Base-by-base conservation (phyloP, 768 basidiomycete genomes). In the Rhizopogon vinicolor region DNA sequence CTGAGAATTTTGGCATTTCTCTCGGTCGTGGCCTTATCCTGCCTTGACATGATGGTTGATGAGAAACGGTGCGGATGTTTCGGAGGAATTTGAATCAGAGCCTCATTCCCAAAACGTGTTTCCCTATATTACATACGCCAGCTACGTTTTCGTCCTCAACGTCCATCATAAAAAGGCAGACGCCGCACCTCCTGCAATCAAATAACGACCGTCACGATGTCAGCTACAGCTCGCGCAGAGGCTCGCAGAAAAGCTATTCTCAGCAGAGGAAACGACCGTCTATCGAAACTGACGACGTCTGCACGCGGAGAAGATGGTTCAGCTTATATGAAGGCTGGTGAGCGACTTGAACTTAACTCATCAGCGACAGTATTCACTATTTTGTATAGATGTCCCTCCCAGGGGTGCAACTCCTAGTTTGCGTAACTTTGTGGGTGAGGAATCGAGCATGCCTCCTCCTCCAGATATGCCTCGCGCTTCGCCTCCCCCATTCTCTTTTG, bases 11-110 rank as follows among this genome's bases (percentile, higher is more conserved):
- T 80, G 18, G 93, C 75, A 66, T 92, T 83, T 56, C 82, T 75
- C 56, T 96, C 94, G 4, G 88, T 90, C 0, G 88, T 93, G 0
- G 88, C 83, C 66, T 90, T 93, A 75, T 96, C 93, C 75, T 89
- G 87, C 54, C 72, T 74, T 42, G 76, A 63, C 67, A 77, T 76
- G 60, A 63, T 68, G 57, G 59, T 65, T 25, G 29, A 22, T 10
- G 53, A 49, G 10, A 55, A 48, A 16, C 0, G 35, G 12, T 37
- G 35, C 35, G 35, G 13, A 16, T 49, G 41, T 55, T 55, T 58
- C 42, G 54, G 55, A 46, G 44, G 12, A 29, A 41, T 5, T 52
- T 29, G 41, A 48, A 43, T 7, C 55, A n/a, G 2, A 40, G 35
- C 52, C 41, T 35, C 44, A 33, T 53, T 53, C 39, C 52, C 18